phyloP scores from a whole-genome alignment of 306 rosid species.

The Malus asiatica region DNA sequence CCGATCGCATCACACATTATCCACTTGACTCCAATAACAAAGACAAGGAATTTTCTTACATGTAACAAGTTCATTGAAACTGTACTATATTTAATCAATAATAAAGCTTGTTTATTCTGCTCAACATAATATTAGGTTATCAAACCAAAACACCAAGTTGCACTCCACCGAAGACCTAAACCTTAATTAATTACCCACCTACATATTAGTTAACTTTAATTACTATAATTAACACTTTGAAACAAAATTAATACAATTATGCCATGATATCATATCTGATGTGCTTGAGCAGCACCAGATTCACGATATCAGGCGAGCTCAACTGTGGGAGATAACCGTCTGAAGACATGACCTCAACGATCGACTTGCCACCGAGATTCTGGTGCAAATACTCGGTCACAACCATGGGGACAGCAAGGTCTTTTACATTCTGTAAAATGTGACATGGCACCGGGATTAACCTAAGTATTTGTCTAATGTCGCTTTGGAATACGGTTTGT shows the following conservation, averaged over 20 bases:
- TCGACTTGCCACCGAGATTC: slow-evolving; percentile 49
- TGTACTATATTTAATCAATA: too few species aligned
- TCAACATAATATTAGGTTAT: too few species aligned
- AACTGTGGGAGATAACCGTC: slow-evolving; percentile 83
- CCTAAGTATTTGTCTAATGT: slow-evolving; percentile 46
- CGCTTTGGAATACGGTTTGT: slow-evolving; percentile 59
- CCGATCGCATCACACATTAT: too few species aligned
- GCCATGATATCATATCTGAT: slow-evolving; percentile 46
- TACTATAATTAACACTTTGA: too few species aligned
- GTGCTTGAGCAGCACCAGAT: slow-evolving; percentile 62
- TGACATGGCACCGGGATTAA: slow-evolving; percentile 60
- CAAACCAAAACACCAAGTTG: too few species aligned
- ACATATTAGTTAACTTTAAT: neutral
- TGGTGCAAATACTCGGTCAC: slow-evolving; percentile 62
- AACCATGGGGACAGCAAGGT: slow-evolving; percentile 73
- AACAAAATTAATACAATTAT: neutral
- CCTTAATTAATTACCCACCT: neutral
- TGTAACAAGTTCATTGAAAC: too few species aligned
- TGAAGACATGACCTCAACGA: slow-evolving; percentile 65
- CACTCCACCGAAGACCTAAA: too few species aligned
- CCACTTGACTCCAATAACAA: too few species aligned
- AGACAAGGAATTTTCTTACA: too few species aligned
- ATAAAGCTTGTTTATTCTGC: too few species aligned
- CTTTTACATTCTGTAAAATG: slow-evolving; percentile 61
- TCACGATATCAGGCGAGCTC: slow-evolving; percentile 71